Percentiles rank a stretch among this genome's conserved stretches.
Conservation (phyloP, 2,329 filamentous ascomycete genomes). For the Byssothecium circinans region DNA sequence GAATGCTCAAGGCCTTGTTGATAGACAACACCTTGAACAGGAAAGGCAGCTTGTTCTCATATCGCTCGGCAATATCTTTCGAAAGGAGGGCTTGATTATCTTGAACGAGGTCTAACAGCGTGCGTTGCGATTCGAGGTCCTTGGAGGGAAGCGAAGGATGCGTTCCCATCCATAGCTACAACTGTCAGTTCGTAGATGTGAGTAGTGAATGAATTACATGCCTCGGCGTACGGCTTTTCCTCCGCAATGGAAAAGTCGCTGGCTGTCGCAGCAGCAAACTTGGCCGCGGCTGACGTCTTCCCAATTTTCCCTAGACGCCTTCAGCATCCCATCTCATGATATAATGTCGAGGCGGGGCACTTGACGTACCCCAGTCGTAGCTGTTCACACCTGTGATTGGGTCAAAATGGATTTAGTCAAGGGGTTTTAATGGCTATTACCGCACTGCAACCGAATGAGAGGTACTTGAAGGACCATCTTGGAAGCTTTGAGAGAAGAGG, state of each 20-base stretch:
- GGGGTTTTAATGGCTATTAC: conserved; percentile 43
- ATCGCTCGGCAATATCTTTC: conserved; percentile 69
- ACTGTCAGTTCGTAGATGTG: conserved; percentile 18
- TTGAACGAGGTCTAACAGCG: conserved; percentile 82
- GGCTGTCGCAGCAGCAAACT: conserved; percentile 83
- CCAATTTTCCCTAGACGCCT: conserved; percentile 73
- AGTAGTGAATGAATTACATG: conserved; percentile 39
- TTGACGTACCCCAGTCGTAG: conserved; percentile 83
- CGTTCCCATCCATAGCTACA: conserved; percentile 96
- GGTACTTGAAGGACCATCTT: conserved; percentile 58
- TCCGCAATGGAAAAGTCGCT: conserved; percentile 75
- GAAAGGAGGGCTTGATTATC: conserved; percentile 85
- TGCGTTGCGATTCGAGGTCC: conserved; percentile 79
- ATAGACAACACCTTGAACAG: conserved; percentile 98
- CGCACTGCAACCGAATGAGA: conserved; percentile 79
- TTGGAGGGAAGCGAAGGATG: conserved; percentile 95
- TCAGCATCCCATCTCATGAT: conserved; percentile 26
- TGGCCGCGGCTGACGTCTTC: conserved; percentile 81
- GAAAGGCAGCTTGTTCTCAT: conserved; percentile 84
- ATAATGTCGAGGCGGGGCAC: conserved; percentile 25
- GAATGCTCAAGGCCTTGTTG: conserved; percentile 92
- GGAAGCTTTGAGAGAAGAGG: conserved; percentile 7
- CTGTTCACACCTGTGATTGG: conserved; percentile 79
- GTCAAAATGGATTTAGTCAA: conserved; percentile 17
- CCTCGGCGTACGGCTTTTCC: conserved; percentile 94